Percentiles rank a stretch among this genome's conserved stretches.
Conservation (phyloP, 2,329 filamentous ascomycete species). For the Coniochaeta ligniaria region DNA sequence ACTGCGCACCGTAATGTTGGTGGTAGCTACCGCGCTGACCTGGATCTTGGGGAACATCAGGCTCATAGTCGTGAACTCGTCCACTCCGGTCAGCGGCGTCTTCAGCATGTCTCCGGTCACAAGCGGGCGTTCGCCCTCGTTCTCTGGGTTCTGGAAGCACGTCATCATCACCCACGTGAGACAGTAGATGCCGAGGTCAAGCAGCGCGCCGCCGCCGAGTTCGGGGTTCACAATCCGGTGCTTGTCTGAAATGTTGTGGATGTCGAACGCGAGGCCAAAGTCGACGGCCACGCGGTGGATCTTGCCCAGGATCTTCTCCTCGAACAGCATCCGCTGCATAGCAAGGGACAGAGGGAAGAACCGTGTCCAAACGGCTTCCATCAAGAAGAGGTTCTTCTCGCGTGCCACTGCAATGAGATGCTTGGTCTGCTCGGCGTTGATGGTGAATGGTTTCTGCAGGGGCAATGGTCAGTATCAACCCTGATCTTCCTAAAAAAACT, state of each 20-base stretch:
- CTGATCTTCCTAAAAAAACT: too few relatives aligned
- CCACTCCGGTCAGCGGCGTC: slow-evolving; percentile 65
- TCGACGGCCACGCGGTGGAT: too few relatives aligned
- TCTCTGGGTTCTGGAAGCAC: slow-evolving; percentile 71
- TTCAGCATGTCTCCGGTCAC: slow-evolving; percentile 65
- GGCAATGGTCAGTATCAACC: too few relatives aligned
- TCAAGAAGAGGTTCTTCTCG: slow-evolving; percentile 67
- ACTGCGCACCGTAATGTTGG: too few relatives aligned
- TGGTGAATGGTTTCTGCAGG: slow-evolving; percentile 66
- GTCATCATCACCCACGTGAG: slow-evolving; percentile 86
- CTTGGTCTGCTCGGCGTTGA: slow-evolving; percentile 69
- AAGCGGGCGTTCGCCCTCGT: slow-evolving; percentile 59
- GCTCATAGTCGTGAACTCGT: slow-evolving; percentile 71
- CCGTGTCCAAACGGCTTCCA: slow-evolving; percentile 87
- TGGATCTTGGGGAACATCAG: slow-evolving; percentile 64
- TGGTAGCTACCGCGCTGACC: too few relatives aligned
- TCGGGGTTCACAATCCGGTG: slow-evolving; percentile 69
- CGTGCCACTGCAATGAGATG: slow-evolving; percentile 65
- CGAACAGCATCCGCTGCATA: too few relatives aligned
- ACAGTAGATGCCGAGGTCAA: slow-evolving; percentile 84
- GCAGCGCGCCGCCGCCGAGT: slow-evolving; percentile 72
- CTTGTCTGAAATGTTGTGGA: too few relatives aligned
- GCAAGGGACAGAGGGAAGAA: slow-evolving; percentile 62
- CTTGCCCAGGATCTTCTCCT: too few relatives aligned
- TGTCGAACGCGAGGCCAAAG: too few relatives aligned